A percentile compares a stretch with the other conserved stretches of the same genome.
Conservation (phyloP, 164 flowering plant genomes). For the Piper longum region DNA sequence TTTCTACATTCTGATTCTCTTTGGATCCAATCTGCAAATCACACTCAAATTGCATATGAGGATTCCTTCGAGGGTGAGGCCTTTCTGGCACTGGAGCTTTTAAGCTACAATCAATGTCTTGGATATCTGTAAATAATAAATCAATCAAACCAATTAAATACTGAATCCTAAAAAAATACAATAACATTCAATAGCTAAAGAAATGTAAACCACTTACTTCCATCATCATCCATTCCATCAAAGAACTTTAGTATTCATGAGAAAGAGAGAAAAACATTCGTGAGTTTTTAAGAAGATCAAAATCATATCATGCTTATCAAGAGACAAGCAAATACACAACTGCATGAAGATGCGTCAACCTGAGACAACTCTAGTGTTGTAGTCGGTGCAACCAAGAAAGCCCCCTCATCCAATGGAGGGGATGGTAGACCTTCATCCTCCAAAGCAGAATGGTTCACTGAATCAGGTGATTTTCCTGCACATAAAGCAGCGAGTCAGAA, state of each 20-base stretch:
- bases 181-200: background rate
- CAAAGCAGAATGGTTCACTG: slow-evolving; percentile 55
- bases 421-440: slow-evolving; percentile 84
- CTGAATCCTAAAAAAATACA: slow-evolving; percentile 5
- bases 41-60: slow-evolving; percentile 7
- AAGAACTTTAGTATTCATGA: slow-evolving; percentile 41
- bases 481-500: background rate
- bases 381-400: slow-evolving; percentile 43
- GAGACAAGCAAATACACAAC: background rate
- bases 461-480: slow-evolving; percentile 59
- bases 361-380: slow-evolving; percentile 56
- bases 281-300: background rate
- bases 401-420: slow-evolving; percentile 81
- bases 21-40: slow-evolving; percentile 1
- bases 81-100: slow-evolving; percentile 19
- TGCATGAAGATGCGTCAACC: slow-evolving; percentile 18
- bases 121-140: slow-evolving; percentile 27
- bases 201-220: slow-evolving; percentile 54
- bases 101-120: slow-evolving; percentile 35
- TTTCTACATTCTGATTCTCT: slow-evolving; percentile 17
- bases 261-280: background rate
- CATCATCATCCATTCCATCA: slow-evolving; percentile 92
- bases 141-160: background rate
- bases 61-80: slow-evolving; percentile 19
- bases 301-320: background rate